Evolutionary conservation across 2,329 filamentous ascomycete species (phyloP), one percentile per base, ranked within the genome.

Genomic region (Biscogniauxia marginata): DNA sequence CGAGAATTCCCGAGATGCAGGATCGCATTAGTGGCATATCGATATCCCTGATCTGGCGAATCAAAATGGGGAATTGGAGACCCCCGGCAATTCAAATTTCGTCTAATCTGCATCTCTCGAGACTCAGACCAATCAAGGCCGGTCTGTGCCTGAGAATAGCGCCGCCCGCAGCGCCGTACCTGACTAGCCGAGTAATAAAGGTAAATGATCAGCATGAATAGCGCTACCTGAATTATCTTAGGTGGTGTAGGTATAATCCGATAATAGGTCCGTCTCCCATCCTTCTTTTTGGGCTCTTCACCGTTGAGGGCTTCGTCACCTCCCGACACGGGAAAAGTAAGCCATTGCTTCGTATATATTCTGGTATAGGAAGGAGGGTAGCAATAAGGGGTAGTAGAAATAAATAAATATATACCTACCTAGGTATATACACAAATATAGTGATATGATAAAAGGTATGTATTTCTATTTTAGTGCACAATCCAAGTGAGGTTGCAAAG

Each of bases 151-250:
- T 64, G 62, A 30, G 54, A 54, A 50, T 59, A 54, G 61, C 57
- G 47, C 52, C 52, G 30, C 24, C 11, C 24, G 6, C 24, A 25
- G 24, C 56, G 39, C 49, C 25, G 62, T 64, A 47, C 62, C 62
- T 64, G 62, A 57, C 59, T 63, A 63, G 59, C 11, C 13, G 45
- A 22, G 58, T 53, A 62, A 59, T 56, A 54, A 56, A 55, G 56
- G 60, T 53, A 39, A 45, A 55, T 56, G 58, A 63, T 59, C 58
- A 54, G 46, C 58, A 48, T 44, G 46, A 21, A 47, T 18, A 16
- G 30, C n/a, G 30, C 30, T 39, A 39, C 30, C 30, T 39, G n/a
- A 16, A 9, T 4, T 16, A 34, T 13, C 30, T 34, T 30, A 30
- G 25, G 25, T 9, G 8, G 25, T 39, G n/a, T 16, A 39, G 5